Conservation (phyloP, 495 filamentous ascomycete genomes). For the Daldinia caldariorum region DNA sequence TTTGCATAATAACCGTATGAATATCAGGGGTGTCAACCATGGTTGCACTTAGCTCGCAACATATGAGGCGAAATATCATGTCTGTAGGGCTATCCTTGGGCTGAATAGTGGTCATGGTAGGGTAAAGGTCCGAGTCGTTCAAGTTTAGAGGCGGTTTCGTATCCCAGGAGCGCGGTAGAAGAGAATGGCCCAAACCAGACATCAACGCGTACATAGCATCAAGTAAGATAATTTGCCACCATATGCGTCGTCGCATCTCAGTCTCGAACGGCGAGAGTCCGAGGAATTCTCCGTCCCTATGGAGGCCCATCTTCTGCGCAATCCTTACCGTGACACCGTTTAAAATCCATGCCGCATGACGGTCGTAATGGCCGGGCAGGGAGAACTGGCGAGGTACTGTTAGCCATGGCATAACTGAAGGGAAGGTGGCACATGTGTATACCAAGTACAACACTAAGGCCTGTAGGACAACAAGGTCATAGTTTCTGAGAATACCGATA, state of each 20-base stretch:
- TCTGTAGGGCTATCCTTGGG: slow-evolving; percentile 69
- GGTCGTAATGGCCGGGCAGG: slow-evolving; percentile 62
- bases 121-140: slow-evolving; percentile 68
- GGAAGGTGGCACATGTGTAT: slow-evolving; percentile 31
- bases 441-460: slow-evolving; percentile 64
- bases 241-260: slow-evolving; percentile 73
- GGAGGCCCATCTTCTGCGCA: slow-evolving; percentile 78
- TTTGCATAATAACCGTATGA: slow-evolving; percentile 56
- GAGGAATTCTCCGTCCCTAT: slow-evolving; percentile 73
- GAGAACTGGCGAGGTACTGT: slow-evolving; percentile 50
- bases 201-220: slow-evolving; percentile 67
- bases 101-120: slow-evolving; percentile 62
- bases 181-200: slow-evolving; percentile 70
- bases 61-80: slow-evolving; percentile 73
- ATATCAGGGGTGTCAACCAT: slow-evolving; percentile 56
- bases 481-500: slow-evolving; percentile 60
- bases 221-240: slow-evolving; percentile 78
- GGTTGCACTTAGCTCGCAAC: slow-evolving; percentile 60
- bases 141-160: slow-evolving; percentile 63
- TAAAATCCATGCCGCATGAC: slow-evolving; percentile 61
- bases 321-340: slow-evolving; percentile 69
- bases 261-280: slow-evolving; percentile 72
- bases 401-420: slow-evolving; percentile 3
- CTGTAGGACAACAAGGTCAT: slow-evolving; percentile 64
- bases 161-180: slow-evolving; percentile 58